A percentile compares a stretch with the other conserved stretches of the same genome.
Evolutionary conservation across 2,329 filamentous ascomycete species (phyloP).

Genomic region (Alternaria angustiovoidea): DNA sequence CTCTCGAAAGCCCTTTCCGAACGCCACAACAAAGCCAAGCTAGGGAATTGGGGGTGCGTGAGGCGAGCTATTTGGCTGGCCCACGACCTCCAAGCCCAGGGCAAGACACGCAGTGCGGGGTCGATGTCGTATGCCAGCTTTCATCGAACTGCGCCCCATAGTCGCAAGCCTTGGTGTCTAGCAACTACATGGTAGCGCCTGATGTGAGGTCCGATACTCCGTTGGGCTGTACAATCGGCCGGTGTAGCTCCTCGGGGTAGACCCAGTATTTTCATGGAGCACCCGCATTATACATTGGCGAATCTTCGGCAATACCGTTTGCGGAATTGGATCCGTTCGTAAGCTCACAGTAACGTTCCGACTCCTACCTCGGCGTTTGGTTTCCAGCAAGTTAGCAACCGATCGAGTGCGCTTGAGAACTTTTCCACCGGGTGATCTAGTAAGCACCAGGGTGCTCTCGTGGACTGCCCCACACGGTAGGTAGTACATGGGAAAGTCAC

Average conservation of each 20-base stretch:
- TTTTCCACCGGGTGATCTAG: conserved; percentile 16
- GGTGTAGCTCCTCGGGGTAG: conserved; percentile 5
- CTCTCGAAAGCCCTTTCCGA: conserved; percentile 37
- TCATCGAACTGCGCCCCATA: conserved; percentile 19
- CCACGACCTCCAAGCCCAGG: conserved; percentile 19
- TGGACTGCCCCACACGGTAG: conserved; percentile 14
- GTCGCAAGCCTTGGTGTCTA: conserved; percentile 17
- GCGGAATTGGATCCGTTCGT: conserved; percentile 8
- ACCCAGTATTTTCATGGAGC: conserved; percentile 5
- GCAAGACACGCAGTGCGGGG: conserved; percentile 35
- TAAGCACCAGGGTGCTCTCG: conserved; percentile 11
- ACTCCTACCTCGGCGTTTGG: conserved; percentile 13
- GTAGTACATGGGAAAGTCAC: conserved; percentile 17
- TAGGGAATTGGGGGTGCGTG: conserved; percentile 5
- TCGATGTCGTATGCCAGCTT: conserved; percentile 31
- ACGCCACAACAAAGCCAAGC: conserved; percentile 26
- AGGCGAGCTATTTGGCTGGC: conserved; percentile 27
- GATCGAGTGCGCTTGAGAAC: conserved; percentile 1
- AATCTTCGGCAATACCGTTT: conserved; percentile 29
- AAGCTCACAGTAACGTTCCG: conserved; percentile 5
- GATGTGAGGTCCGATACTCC: conserved; percentile 8
- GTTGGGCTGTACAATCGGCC: conserved; percentile 19
- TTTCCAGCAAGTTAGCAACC: conserved; percentile 1
- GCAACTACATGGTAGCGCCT: conserved; percentile 11
- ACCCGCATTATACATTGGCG: conserved; percentile 21